Base-by-base conservation (phyloP, 306 rosid genomes). In the Malus fusca region DNA sequence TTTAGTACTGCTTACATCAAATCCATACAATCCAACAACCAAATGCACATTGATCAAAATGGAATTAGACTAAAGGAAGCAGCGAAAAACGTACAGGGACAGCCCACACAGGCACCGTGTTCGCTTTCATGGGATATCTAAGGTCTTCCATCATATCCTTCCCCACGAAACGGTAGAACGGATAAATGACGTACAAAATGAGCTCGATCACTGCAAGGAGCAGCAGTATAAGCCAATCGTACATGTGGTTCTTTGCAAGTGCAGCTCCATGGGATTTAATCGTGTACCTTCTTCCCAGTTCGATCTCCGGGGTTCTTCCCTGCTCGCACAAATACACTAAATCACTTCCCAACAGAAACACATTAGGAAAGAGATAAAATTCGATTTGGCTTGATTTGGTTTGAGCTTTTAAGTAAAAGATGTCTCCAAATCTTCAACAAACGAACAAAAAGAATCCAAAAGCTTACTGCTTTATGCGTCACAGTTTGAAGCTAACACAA, bases 141-240 rank as follows among this genome's bases (percentile, higher is more conserved):
- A 95, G 97, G 72, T 95, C 98, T 19, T 78, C 84, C 98, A 95
- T 86, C 98, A 90, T 92, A 37, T 88, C 98, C 84, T 90, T 88
- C 48, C 97, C 97, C 4, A 95, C 97, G 67, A 87, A 95, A 69
- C 98, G 98, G 77, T 78, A 70, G 86, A 95, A 95, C 8, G 98
- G 98, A 56, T 86, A 86, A 83, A 85, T 85, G 35, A 70, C 15
- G 53, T 6, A 33, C 42, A 95, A 88, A 58, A 69, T 55, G 44
- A 88, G 75, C 81, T 82, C 97, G n/a, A 90, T 75, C n/a, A 70
- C 72, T 19, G 63, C 79, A 73, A 95, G 92, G 53, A 95, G 84
- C 59, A 95, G 68, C 84, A 95, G 77, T 43, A 95, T 90, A 74
- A 92, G 61, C 98, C 98, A 95, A 77, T 95, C 98, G 23, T 70